Evolutionary conservation across 2,329 filamentous ascomycete species (phyloP).

Genomic region (Penicillium expansum): DNA sequence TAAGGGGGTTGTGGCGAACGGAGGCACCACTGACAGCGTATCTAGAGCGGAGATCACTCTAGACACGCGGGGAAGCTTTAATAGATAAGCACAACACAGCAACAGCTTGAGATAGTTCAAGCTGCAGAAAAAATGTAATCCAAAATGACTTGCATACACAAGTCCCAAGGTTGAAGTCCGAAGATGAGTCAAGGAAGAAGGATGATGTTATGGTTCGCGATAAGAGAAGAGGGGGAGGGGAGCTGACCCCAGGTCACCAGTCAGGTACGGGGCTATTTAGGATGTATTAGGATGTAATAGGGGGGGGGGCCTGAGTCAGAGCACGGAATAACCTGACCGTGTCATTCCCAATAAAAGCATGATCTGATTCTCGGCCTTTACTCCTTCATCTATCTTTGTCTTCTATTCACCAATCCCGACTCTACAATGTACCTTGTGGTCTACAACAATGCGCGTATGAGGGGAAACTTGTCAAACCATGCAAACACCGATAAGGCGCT

Average conservation of each 20-base stretch:
- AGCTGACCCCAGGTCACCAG: conserved; percentile 13
- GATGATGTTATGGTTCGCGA: conserved; percentile 14
- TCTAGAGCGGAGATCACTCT: conserved; percentile 27
- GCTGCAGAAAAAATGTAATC: conserved; percentile 1
- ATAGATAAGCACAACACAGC: conserved; percentile 26
- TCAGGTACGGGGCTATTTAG: conserved; percentile 10
- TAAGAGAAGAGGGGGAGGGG: conserved; percentile 16
- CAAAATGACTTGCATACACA: conserved; percentile 8
- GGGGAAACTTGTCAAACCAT: conserved; percentile 6
- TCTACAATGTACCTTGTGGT: conserved; percentile 9
- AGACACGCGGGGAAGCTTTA: conserved; percentile 31
- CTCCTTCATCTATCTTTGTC: background rate
- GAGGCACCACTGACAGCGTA: conserved; percentile 16
- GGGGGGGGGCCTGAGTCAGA: conserved; percentile 23
- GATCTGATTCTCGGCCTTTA: background rate
- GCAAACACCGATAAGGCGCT: conserved; percentile 6
- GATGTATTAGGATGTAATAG: conserved; percentile 13
- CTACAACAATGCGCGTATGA: background rate
- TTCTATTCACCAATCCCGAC: conserved; percentile 4
- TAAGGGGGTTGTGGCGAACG: background rate
- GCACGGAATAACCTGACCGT: conserved; percentile 1
- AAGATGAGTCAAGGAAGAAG: conserved; percentile 11
- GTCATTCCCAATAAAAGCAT: background rate
- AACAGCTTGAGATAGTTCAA: conserved; percentile 21
- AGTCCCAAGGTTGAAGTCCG: background rate